A percentile compares a stretch with the other conserved stretches of the same genome.
phyloP scores from a whole-genome alignment of 805 yeast species.

The Cyberlindnera euphorbiiphila region DNA sequence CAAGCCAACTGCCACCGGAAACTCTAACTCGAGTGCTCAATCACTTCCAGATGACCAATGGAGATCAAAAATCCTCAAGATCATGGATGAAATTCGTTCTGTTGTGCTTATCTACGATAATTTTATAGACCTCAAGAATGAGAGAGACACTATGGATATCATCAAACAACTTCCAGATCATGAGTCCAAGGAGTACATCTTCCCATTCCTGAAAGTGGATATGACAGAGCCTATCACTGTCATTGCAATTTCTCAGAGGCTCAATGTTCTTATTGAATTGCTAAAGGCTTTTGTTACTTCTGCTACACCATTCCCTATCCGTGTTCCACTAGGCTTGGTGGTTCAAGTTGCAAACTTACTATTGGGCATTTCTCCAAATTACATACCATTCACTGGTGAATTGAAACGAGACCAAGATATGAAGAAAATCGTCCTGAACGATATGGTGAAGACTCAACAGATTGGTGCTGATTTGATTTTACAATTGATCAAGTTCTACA shows the following conservation, averaged over 20 bases:
- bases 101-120: slow-evolving; percentile 54
- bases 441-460: slow-evolving; percentile 43
- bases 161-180: slow-evolving; percentile 39
- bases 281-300: slow-evolving; percentile 44
- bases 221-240: slow-evolving; percentile 51
- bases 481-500: slow-evolving; percentile 26
- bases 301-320: slow-evolving; percentile 51
- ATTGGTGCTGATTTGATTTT: slow-evolving; percentile 42
- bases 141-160: slow-evolving; percentile 41
- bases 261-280: slow-evolving; percentile 43
- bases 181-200: slow-evolving; percentile 30
- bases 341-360: slow-evolving; percentile 50
- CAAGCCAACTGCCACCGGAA: slow-evolving; percentile 34
- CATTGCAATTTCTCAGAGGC: slow-evolving; percentile 47
- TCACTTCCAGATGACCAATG: slow-evolving; percentile 40
- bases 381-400: slow-evolving; percentile 53
- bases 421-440: slow-evolving; percentile 39
- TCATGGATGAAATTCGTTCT: slow-evolving; percentile 52
- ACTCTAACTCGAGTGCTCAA: slow-evolving; percentile 29
- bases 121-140: slow-evolving; percentile 54
- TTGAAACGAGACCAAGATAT: slow-evolving; percentile 49
- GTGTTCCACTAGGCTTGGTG: slow-evolving; percentile 61
- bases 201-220: slow-evolving; percentile 55
- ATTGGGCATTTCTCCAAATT: slow-evolving; percentile 50
- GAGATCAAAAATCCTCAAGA: slow-evolving; percentile 42